Evolutionary conservation across 2,329 filamentous ascomycete genomes (phyloP).

Genomic region (Dothistroma pini): DNA sequence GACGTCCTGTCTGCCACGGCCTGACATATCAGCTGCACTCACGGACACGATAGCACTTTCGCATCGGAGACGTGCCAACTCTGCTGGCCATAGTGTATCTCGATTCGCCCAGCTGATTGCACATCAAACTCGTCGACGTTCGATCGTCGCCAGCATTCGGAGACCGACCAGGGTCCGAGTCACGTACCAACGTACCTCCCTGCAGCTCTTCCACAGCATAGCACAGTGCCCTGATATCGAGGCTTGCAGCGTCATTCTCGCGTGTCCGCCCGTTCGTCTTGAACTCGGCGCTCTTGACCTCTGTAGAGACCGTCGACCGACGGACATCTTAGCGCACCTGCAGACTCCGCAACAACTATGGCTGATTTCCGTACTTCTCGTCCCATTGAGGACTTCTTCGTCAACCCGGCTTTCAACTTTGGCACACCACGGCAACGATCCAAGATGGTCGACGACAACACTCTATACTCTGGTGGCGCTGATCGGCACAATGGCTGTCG

Average conservation of each 20-base stretch:
- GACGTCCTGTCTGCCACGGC: background rate
- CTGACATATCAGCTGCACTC: background rate
- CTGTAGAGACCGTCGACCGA: slow-evolving; percentile 3
- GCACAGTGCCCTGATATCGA: slow-evolving; percentile 18
- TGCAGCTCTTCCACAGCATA: slow-evolving; percentile 6
- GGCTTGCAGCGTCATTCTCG: slow-evolving; percentile 24
- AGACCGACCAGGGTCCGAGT: background rate
- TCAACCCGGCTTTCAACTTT: slow-evolving; percentile 18
- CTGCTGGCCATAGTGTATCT: background rate
- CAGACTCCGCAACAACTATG: slow-evolving; percentile 9
- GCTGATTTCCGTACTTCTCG: slow-evolving; percentile 11
- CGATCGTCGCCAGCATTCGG: slow-evolving; percentile 6
- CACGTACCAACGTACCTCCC: slow-evolving; percentile 4
- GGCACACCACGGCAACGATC: background rate
- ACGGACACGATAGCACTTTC: background rate
- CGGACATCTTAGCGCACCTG: background rate
- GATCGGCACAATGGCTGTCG: background rate
- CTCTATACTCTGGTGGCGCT: background rate
- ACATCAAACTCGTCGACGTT: background rate
- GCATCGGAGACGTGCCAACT: background rate
- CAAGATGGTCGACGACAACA: slow-evolving; percentile 10
- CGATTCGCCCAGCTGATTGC: background rate
- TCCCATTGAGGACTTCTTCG: slow-evolving; percentile 23
- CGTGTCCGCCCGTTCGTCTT: slow-evolving; percentile 11
- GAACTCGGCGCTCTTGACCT: slow-evolving; percentile 9